Percentiles rank a stretch among this genome's conserved stretches.
Evolutionary conservation across 129 eudicot species (phyloP).

Genomic region (Smallanthus sonchifolius): DNA sequence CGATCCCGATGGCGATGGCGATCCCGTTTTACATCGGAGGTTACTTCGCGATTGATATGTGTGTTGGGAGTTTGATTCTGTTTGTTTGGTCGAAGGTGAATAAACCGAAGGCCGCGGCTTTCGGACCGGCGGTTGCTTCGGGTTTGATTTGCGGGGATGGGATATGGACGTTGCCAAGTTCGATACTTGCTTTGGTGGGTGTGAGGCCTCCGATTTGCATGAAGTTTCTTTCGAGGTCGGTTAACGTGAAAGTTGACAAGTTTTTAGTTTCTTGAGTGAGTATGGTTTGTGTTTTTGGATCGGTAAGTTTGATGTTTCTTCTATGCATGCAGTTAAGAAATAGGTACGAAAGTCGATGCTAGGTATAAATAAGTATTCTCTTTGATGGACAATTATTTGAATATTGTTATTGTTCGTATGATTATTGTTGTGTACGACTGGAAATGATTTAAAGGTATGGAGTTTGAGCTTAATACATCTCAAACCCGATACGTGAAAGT

Average conservation of each 20-base stretch:
- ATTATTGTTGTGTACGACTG: not conserved
- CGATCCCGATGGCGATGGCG: constrained; percentile 99
- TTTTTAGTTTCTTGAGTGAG: constrained; percentile 37
- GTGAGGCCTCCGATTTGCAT: constrained; percentile 92
- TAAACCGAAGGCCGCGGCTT: constrained; percentile 79
- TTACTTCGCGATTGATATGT: constrained; percentile 90
- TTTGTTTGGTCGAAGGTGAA: constrained; percentile 69
- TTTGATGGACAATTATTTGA: constrained; percentile 5
- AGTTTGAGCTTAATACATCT: not conserved
- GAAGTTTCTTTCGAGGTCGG: constrained; percentile 68
- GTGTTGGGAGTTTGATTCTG: constrained; percentile 82
- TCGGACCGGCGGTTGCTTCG: constrained; percentile 96
- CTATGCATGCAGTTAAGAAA: not conserved
- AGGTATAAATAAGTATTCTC: constrained; percentile 16
- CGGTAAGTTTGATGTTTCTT: not conserved
- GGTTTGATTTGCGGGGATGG: constrained; percentile 98
- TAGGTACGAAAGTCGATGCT: constrained; percentile 18
- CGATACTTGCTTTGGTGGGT: constrained; percentile 77
- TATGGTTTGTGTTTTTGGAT: not conserved
- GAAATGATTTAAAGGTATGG: not conserved
- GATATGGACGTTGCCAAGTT: constrained; percentile 91
- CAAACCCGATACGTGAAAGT: too few species aligned
- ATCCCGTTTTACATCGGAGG: constrained; percentile 87
- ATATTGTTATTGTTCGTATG: not conserved
- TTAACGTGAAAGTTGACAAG: constrained; percentile 45